Base-by-base conservation (phyloP, 306 rosid genomes). In the Macrotyloma uniflorum region DNA sequence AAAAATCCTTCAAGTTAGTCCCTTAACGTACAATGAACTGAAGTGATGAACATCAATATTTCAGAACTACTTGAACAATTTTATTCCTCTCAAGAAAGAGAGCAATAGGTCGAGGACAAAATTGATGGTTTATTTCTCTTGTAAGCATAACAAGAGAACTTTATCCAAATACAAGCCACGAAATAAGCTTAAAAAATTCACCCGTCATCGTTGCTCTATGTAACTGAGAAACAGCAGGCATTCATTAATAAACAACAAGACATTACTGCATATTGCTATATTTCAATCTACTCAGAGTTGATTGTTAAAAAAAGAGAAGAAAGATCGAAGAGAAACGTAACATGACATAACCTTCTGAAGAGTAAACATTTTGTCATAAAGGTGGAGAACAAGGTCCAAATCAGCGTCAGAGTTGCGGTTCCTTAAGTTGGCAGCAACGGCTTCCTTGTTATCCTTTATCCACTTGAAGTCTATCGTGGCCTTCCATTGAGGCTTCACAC, bases 401-500 rank as follows among this genome's bases (percentile, higher is more conserved):
- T 91, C 78, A 67, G 94, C 94, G 74, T 84, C 83, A 71, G 94
- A 93, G 57, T 91, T 93, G 30, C 98, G 89, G 74, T 91, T 88
- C 85, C 71, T 69, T 11, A 93, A 86, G 74, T 95, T 95, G 58
- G 67, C 84, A 72, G 90, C 93, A 74, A 95, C 89, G 28, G 79
- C 88, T 46, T 93, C 97, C 90, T 86, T 87, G 88, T 93, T 93
- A 38, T 95, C 99, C 85, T 84, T 89, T 68, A 91, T 95, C 98
- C 98, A 95, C 88, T 93, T 93, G 93, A 95, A 95, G 74, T 91
- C 97, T 18, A 95, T 85, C 1, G 97, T 83, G 32, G 97, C 97
- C 80, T 88, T 95, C 98, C 98, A 95, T 66, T 87, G 97, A 55
- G 87, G 80, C 69, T 81, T 94, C 54, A 23, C 85, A 80, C 72